phyloP scores from a whole-genome alignment of 805 yeast species.

The Schizosaccharomyces octosporus region DNA sequence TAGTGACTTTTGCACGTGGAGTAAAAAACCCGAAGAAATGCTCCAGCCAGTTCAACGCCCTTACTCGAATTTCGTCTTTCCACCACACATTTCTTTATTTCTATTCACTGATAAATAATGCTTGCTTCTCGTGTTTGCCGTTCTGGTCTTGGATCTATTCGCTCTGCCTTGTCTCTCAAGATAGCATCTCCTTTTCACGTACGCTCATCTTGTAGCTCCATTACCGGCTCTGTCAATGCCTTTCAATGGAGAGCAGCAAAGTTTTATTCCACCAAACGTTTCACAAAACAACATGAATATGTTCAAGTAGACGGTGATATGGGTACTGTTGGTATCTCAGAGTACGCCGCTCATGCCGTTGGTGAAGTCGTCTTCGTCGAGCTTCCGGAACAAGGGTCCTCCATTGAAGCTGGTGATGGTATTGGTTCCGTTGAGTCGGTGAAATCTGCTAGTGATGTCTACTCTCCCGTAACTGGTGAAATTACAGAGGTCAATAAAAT shows the following conservation, averaged over 20 bases:
- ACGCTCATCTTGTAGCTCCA: neutral
- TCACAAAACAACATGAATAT: neutral
- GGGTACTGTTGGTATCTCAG: slow-evolving; percentile 49
- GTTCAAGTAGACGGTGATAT: neutral
- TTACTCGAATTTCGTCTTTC: too few relatives aligned
- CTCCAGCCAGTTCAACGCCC: too few relatives aligned
- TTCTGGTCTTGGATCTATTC: neutral
- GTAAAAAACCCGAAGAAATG: too few relatives aligned
- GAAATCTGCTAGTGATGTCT: slow-evolving; percentile 80
- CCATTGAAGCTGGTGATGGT: slow-evolving; percentile 46
- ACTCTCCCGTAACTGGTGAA: slow-evolving; percentile 63
- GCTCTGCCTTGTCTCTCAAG: neutral
- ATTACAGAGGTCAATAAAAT: slow-evolving; percentile 44
- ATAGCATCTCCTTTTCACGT: neutral
- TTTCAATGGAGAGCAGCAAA: neutral
- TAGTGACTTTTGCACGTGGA: too few relatives aligned
- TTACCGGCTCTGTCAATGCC: neutral
- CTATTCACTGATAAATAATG: too few relatives aligned
- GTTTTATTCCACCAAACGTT: neutral
- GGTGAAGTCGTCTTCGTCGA: slow-evolving; percentile 94
- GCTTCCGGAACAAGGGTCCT: slow-evolving; percentile 48
- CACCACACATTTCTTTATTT: too few relatives aligned
- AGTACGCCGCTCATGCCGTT: slow-evolving; percentile 82
- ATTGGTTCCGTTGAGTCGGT: slow-evolving; percentile 88
- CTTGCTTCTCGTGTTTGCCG: too few relatives aligned